A percentile compares a stretch with the other conserved stretches of the same genome.
Conservation (phyloP, 108 stramenopile species). For the Thalassiosira profunda region DNA sequence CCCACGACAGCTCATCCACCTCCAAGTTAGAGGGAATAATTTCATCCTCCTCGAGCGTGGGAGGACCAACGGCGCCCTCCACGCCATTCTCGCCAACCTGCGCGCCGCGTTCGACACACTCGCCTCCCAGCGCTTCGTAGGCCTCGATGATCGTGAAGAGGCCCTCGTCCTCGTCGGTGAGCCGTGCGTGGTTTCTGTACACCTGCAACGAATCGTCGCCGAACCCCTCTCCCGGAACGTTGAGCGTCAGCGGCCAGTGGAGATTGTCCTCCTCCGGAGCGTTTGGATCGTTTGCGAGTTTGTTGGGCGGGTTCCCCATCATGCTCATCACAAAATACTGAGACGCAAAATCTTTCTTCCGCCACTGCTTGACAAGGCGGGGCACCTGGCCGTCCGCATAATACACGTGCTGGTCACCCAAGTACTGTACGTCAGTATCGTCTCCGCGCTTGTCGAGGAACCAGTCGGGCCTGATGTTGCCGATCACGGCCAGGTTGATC, state of each 20-base stretch:
- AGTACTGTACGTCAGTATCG: constrained; percentile 52
- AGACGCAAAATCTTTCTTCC: constrained; percentile 58
- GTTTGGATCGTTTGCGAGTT: constrained; percentile 15
- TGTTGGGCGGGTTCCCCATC: constrained; percentile 36
- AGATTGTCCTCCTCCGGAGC: constrained; percentile 25
- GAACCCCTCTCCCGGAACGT: constrained; percentile 58
- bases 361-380: constrained; percentile 58
- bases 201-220: constrained; percentile 47
- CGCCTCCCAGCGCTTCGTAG: constrained; percentile 5
- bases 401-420: constrained; percentile 59
- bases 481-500: constrained; percentile 43
- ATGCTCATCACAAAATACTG: constrained; percentile 58
- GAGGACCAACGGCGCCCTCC: constrained; percentile 36
- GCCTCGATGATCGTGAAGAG: constrained; percentile 10
- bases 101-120: not conserved
- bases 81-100: no score
- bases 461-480: constrained; percentile 62
- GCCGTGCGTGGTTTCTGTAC: not conserved
- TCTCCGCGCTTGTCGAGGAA: constrained; percentile 53
- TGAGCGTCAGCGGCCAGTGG: constrained; percentile 50
- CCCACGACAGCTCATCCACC: constrained; percentile 45
- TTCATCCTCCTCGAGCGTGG: constrained; percentile 24
- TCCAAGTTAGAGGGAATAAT: constrained; percentile 59
- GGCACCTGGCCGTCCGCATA: constrained; percentile 29
- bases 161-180: not conserved